Conservation (phyloP, 2,329 filamentous ascomycete species). For the Colletotrichum sp. region DNA sequence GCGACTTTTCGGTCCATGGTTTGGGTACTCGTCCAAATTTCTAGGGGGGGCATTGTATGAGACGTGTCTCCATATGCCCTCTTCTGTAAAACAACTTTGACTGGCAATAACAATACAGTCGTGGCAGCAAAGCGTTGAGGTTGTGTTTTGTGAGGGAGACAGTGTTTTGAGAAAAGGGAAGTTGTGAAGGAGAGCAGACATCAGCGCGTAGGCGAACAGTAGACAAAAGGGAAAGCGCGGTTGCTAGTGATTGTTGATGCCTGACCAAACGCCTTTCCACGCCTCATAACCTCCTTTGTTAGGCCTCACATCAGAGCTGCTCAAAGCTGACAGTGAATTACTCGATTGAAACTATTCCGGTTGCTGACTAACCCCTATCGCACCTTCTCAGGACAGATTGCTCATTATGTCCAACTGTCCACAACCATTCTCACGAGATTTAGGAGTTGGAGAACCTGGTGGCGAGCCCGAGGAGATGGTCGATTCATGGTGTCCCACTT, state of each 20-base stretch:
- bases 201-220: accelerated
- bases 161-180: background rate
- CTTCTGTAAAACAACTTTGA: background rate
- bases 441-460: background rate
- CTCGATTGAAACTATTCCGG: background rate
- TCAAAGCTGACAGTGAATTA: background rate
- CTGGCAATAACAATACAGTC: accelerated
- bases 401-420: accelerated
- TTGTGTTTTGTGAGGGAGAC: background rate
- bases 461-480: background rate
- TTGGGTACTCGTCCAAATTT: background rate
- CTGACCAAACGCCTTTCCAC: background rate
- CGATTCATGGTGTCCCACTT: background rate
- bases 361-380: background rate
- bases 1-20: background rate
- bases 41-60: background rate
- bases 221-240: background rate
- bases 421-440: background rate
- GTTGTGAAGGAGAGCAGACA: background rate
- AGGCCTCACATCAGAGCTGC: background rate
- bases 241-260: background rate
- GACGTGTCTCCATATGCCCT: background rate
- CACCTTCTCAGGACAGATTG: background rate
- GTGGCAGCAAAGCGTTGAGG: background rate
- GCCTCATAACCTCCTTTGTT: background rate